Base-by-base conservation (phyloP, 2,329 filamentous ascomycete species). In the Xylaria sp. region DNA sequence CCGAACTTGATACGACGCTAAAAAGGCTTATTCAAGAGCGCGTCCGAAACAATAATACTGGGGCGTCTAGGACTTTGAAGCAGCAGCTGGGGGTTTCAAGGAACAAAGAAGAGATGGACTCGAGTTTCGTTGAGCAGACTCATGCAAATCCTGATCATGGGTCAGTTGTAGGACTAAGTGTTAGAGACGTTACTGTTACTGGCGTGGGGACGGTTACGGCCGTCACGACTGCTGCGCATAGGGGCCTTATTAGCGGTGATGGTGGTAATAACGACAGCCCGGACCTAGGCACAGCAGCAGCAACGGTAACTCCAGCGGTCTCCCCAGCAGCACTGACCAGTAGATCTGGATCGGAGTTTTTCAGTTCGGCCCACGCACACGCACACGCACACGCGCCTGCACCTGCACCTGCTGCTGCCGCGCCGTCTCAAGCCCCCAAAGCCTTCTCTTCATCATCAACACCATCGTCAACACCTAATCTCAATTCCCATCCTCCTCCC, bases 41-140 rank as follows among this genome's bases (percentile, higher is more conserved):
- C 25, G 52, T n/a, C 36, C 61, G 55, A 70, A 66, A 71, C 64
- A 57, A 20, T 10, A 68, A 56, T 60, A 64, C 64, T 51, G 62
- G 62, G 62, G 51, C 39, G 20, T 52, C 18, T 20, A 20, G 43
- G 62, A 56, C 46, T 63, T 52, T 61, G 41, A 66, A 62, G 48
- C 57, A 63, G 43, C 28, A n/a, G 63, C 55, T 28, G 20, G 60
- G 46, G 46, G 54, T 49, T 28, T 28, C 43, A 48, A 64, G 65
- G 54, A 60, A 49, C 39, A 62, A 58, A 62, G 64, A 66, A 52
- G 57, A 63, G 62, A 72, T 70, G 69, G 67, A 62, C 56, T 70
- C 62, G 64, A 64, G 62, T 63, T 66, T 64, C 56, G 41, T 7
- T 41, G 67, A 70, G 58, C 36, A 36, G 52, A 64, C 46, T 56